Base-by-base conservation (phyloP, 148 eudicot species). In the Pharnaceum exiguum region DNA sequence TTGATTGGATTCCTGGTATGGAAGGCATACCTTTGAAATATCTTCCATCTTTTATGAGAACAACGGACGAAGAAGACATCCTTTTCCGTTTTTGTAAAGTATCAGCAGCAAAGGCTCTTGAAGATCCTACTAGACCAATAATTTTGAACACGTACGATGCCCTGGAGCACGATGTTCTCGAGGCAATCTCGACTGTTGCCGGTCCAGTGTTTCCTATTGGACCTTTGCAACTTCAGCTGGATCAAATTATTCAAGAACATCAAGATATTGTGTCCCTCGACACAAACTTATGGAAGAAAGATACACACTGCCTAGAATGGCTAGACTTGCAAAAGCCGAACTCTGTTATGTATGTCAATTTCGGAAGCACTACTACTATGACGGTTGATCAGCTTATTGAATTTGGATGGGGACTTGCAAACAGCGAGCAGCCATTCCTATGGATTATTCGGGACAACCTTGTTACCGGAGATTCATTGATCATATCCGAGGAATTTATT, bases 391-490 rank as follows among this genome's bases (percentile, higher is more conserved):
- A 76, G 29, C 48, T 63, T 1, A 47, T 47, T 2, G 76, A 76
- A 32, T 59, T 71, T 10, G 76, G 73, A 5, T 67, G 80, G 76
- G 70, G 73, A 10, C 52, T 75, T 6, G 79, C 72, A 0, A 75
- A 71, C 16, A 73, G 82, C 47, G 58, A 66, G 5, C 52, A 28
- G 1, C 33, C 30, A 0, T 73, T 77, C 54, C 24, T 77, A 19
- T 77, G 81, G 81, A 47, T 72, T 10, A 66, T 69, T 22, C 45
- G 81, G 22, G 71, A 71, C 0, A 74, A 77, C 22, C 70, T 73
- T 6, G 71, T 73, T 0, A 37, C 30, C 10, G 75, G 67, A 3
- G 72, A 73, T 12, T 53, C 63, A 0, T 53, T 62, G 0, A 26
- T 68, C 25, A n/a, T 63, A 19, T 63, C 75, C 10, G 46, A 45